phyloP scores from a whole-genome alignment of 495 filamentous ascomycete genomes.

The Talaromyces proteolyticus region DNA sequence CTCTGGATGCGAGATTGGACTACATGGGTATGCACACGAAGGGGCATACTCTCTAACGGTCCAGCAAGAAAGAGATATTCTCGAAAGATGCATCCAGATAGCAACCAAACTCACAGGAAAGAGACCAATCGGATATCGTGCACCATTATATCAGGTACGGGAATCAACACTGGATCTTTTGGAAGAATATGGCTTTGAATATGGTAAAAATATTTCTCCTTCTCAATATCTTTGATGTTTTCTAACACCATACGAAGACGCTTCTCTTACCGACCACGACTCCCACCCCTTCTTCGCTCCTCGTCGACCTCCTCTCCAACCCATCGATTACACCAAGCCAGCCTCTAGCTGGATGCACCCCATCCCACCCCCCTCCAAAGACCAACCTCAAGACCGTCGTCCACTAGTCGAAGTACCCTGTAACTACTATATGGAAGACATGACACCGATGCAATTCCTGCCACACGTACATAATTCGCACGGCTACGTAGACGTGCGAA shows the following conservation, averaged over 20 bases:
- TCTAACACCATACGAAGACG: slow-evolving; percentile 21
- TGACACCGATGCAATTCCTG: slow-evolving; percentile 50
- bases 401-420: slow-evolving; percentile 47
- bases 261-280: slow-evolving; percentile 50
- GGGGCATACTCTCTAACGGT: slow-evolving; percentile 49
- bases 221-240: no score
- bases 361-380: slow-evolving; percentile 15
- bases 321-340: slow-evolving; percentile 43
- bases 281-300: slow-evolving; percentile 48
- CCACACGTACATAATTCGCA: slow-evolving; percentile 44
- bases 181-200: slow-evolving; percentile 50
- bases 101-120: slow-evolving; percentile 43
- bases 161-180: slow-evolving; percentile 49
- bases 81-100: slow-evolving; percentile 47
- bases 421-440: slow-evolving; percentile 54
- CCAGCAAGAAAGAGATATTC: slow-evolving; percentile 52
- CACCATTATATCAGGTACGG: slow-evolving; percentile 52
- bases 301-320: slow-evolving; percentile 34
- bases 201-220: slow-evolving; percentile 32
- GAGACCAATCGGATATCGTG: slow-evolving; percentile 50
- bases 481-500: slow-evolving; percentile 45
- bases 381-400: slow-evolving; percentile 14
- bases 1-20: slow-evolving; percentile 51
- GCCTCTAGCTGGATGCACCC: slow-evolving; percentile 56
- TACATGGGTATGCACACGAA: slow-evolving; percentile 59